Conservation (phyloP, 2,329 filamentous ascomycete genomes). For the Fusarium avenaceum region DNA sequence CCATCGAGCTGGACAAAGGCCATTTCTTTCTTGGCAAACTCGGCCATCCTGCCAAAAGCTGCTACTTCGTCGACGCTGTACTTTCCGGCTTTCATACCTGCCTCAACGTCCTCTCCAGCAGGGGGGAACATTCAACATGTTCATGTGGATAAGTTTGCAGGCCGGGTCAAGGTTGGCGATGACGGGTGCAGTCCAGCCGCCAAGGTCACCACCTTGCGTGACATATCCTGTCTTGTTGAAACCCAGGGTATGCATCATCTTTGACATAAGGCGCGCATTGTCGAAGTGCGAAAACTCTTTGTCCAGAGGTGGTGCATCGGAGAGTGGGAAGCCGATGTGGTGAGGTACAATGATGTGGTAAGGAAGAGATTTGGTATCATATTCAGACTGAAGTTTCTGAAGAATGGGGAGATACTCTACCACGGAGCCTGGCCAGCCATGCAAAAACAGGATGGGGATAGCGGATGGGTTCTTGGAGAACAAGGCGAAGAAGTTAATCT, state of each 20-base stretch:
- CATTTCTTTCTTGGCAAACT: slow-evolving; percentile 20
- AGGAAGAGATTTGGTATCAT: slow-evolving; percentile 1
- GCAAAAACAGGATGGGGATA: slow-evolving; percentile 18
- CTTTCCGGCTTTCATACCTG: background rate
- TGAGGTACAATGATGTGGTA: slow-evolving; percentile 29
- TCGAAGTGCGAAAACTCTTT: slow-evolving; percentile 10
- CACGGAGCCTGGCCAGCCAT: slow-evolving; percentile 38
- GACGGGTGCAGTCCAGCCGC: slow-evolving; percentile 24
- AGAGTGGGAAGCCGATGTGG: slow-evolving; percentile 20
- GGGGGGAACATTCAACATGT: slow-evolving; percentile 18
- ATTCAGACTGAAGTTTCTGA: slow-evolving; percentile 13
- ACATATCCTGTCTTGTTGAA: slow-evolving; percentile 23
- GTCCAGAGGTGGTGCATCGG: background rate
- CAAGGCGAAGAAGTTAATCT: slow-evolving; percentile 27
- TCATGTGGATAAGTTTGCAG: slow-evolving; percentile 28
- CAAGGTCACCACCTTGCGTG: slow-evolving; percentile 32
- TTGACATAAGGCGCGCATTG: slow-evolving; percentile 20
- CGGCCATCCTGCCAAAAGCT: background rate
- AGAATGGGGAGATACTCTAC: slow-evolving; percentile 33
- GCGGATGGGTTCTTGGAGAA: slow-evolving; percentile 20
- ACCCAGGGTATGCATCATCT: slow-evolving; percentile 22
- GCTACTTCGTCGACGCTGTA: slow-evolving; percentile 8
- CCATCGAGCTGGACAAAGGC: slow-evolving; percentile 30
- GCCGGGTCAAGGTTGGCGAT: slow-evolving; percentile 23
- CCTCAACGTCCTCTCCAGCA: background rate